Evolutionary conservation across 345 rosid genomes (phyloP).

Genomic region (Melastoma malabathricum): DNA sequence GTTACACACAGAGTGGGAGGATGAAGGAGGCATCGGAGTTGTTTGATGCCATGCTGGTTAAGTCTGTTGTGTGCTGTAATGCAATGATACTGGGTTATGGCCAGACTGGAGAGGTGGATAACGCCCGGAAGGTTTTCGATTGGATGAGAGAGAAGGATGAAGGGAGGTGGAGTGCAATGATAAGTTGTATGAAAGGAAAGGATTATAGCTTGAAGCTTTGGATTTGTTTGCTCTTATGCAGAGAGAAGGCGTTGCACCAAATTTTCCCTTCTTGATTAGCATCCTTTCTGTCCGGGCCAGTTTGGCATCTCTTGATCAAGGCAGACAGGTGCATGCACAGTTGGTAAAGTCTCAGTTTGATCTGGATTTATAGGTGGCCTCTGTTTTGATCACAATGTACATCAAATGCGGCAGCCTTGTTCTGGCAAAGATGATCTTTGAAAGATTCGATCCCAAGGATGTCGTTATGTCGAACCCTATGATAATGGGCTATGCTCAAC

Average conservation of each 20-base stretch:
- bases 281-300: slow-evolving; percentile 58
- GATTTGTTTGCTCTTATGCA: slow-evolving; percentile 54
- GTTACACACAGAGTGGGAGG: slow-evolving; percentile 55
- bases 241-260: slow-evolving; percentile 32
- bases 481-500: slow-evolving; percentile 63
- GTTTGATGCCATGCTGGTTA: slow-evolving; percentile 49
- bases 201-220: slow-evolving; percentile 54
- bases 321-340: slow-evolving; percentile 60
- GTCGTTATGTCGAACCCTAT: slow-evolving; percentile 77
- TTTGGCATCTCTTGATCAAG: slow-evolving; percentile 57
- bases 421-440: slow-evolving; percentile 49
- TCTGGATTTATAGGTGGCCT: slow-evolving; percentile 55
- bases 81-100: slow-evolving; percentile 67
- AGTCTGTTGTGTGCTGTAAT: slow-evolving; percentile 41
- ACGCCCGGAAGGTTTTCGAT: slow-evolving; percentile 46
- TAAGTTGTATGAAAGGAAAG: slow-evolving; percentile 58
- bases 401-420: slow-evolving; percentile 64
- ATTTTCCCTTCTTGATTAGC: slow-evolving; percentile 53
- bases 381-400: slow-evolving; percentile 75
- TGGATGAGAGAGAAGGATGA: slow-evolving; percentile 46
- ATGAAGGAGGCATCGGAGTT: slow-evolving; percentile 49
- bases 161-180: slow-evolving; percentile 57
- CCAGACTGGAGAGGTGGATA: slow-evolving; percentile 34
- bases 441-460: slow-evolving; percentile 44
- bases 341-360: slow-evolving; percentile 50